Evolutionary conservation across 495 filamentous ascomycete species (phyloP).

Genomic region (Penicillium roqueforti): DNA sequence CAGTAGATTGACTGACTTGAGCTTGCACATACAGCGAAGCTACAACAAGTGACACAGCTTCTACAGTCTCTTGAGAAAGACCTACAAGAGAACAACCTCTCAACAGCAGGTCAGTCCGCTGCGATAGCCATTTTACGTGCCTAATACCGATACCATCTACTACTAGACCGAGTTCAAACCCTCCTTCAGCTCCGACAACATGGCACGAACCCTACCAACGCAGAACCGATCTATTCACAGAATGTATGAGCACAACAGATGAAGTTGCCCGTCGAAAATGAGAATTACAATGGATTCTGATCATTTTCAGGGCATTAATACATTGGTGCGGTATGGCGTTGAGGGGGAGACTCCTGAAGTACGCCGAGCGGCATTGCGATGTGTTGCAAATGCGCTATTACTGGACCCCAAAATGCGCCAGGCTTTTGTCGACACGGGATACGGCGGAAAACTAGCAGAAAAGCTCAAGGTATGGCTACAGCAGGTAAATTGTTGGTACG

Average conservation of each 20-base stretch:
- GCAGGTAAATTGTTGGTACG: not conserved
- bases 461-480: conserved; percentile 55
- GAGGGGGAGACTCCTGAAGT: conserved; percentile 53
- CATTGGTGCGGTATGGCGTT: conserved; percentile 68
- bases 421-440: conserved; percentile 75
- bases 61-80: conserved; percentile 57
- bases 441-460: conserved; percentile 63
- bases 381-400: conserved; percentile 82
- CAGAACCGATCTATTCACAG: conserved; percentile 69
- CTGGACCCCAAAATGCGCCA: conserved; percentile 68
- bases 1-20: conserved; percentile 4
- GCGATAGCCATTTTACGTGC: conserved; percentile 4
- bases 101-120: conserved; percentile 50
- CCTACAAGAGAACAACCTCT: conserved; percentile 49
- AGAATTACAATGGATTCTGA: conserved; percentile 16
- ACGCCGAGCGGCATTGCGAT: conserved; percentile 74
- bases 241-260: not conserved
- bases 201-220: conserved; percentile 64
- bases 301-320: conserved; percentile 63
- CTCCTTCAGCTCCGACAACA: conserved; percentile 77
- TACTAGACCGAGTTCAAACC: conserved; percentile 54
- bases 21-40: conserved; percentile 53
- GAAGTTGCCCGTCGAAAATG: not conserved
- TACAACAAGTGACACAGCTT: conserved; percentile 57
- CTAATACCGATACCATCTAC: not conserved